Evolutionary conservation across 2,329 filamentous ascomycete species (phyloP), one percentile per base, ranked within the genome.

Genomic region (Talaromyces rugulosus): DNA sequence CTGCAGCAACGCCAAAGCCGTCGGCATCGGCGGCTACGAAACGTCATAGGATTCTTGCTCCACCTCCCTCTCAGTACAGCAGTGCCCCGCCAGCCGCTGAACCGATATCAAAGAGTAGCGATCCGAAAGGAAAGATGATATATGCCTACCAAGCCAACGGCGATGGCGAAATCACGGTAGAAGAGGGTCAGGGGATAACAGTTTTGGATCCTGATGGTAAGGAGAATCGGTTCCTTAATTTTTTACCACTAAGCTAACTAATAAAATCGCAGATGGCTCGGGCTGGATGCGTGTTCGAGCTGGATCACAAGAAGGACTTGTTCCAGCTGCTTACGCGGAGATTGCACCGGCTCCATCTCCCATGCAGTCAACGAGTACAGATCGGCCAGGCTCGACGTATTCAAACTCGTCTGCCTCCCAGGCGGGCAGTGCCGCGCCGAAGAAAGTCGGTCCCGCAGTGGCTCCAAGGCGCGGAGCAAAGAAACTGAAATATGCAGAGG

Each of bases 401-500:
- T 96, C 92, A 4, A 91, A 87, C 66, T 93, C 90, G 8, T 87
- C 87, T 3, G 87, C 87, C 4, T 92, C 89, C 0, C 78, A 91
- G 11, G 79, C 82, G 1, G 82, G 81, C 58, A 84, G 82, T 62
- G 76, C 80, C 7, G 77, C 79, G 3, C 71, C 74, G 44, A 96
- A 93, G 80, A 96, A 96, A 77, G 92, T 96, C 74, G 93, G 93
- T 0, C 93, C 93, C 0, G 92, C 89, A 0, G 95, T 99, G 4
- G 95, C 95, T 14, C 95, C 95, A 4, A 89, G 89, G 67, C 87
- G 93, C 9, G 93, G 93, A 14, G 93, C 92, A 4, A 97, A 96
- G 85, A 96, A 96, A 75, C 82, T 97, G 40, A 91, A 89, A 72
- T 96, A 98, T 70, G 94, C 96, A 1, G 90, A 96, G 73, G 95